Base-by-base conservation (phyloP, 768 basidiomycete genomes). In the Pleurotus tuber-regium region DNA sequence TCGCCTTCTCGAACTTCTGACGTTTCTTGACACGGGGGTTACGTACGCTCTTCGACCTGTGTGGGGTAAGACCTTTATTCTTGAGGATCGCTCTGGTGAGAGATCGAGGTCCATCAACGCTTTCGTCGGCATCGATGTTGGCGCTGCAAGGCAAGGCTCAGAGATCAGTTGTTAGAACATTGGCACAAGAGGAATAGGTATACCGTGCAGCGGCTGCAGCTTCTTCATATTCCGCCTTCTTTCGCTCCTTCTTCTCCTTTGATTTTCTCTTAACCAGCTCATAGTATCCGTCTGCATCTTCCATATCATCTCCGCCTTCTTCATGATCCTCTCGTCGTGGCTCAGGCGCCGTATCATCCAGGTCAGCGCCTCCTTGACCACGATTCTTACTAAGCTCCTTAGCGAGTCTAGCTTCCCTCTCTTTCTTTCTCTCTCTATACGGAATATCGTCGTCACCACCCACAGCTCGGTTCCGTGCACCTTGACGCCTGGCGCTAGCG, bases 21-120 rank as follows among this genome's bases (percentile, higher is more conserved):
- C 92, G 82, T 68, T 99, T 99, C 82, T 98, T 98, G 69, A 98
- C 94, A 54, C 97, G 84, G 35, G 96, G 95, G 72, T 99, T 99
- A 58, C 95, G 91, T 30, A 92, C 91, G 50, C 79, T 78, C 71
- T 98, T 98, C 36, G 89, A 74, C 51, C 97, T 83, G 55, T 78
- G 84, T 4, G 96, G 95, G 12, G 95, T 98, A 46, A 98, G 83
- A 51, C 97, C 96, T 62, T 84, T 88, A 79, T 99, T 99, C 61
- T 87, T 84, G 60, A 98, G 76, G 60, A 99, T 99, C 4, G 92
- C 85, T 9, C 92, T 83, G 5, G 92, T 94, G 55, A 97, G 80
- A 6, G 87, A 83, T 21, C 97, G 88, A 33, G 93, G 97, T 4
- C 96, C 95, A 42, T 73, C 73, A 18, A 57, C 54, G 41, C 64